phyloP scores from a whole-genome alignment of 1,139 yeast species.

The Suhomyces yuchorum region DNA sequence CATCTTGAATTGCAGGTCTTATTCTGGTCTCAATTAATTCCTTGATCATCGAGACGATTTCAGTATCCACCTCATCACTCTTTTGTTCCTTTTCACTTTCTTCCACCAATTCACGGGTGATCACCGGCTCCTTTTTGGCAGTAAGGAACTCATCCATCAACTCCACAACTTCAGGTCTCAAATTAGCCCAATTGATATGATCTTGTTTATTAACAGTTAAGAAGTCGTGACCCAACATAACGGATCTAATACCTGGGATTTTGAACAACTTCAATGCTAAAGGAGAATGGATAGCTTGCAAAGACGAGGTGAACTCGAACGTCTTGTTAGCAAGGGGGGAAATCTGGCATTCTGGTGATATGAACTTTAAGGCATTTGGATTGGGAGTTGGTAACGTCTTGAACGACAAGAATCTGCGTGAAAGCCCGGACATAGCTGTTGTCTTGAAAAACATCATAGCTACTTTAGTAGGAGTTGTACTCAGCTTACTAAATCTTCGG shows the following conservation, averaged over 20 bases:
- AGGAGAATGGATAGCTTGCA: constrained; percentile 77
- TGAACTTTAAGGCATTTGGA: constrained; percentile 85
- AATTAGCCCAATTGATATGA: constrained; percentile 48
- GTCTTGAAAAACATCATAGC: constrained; percentile 5
- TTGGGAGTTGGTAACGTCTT: constrained; percentile 74
- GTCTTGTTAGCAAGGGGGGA: constrained; percentile 68
- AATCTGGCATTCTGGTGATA: constrained; percentile 47
- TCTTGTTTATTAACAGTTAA: constrained; percentile 51
- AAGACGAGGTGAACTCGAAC: constrained; percentile 67
- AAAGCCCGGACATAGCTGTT: background rate
- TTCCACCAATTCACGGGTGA: constrained; percentile 49
- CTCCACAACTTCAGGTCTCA: constrained; percentile 48
- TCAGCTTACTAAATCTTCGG: constrained; percentile 13
- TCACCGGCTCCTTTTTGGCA: constrained; percentile 47
- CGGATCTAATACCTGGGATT: constrained; percentile 80
- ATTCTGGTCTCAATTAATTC: constrained; percentile 63
- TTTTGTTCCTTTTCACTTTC: constrained; percentile 43
- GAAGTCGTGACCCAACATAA: constrained; percentile 78
- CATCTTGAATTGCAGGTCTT: constrained; percentile 72
- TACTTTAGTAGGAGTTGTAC: background rate
- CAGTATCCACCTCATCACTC: constrained; percentile 47
- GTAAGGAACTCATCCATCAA: constrained; percentile 43
- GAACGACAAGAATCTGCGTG: constrained; percentile 35
- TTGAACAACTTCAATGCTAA: constrained; percentile 78
- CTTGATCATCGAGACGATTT: constrained; percentile 58